Evolutionary conservation across 108 stramenopile species (phyloP).

Genomic region (Seminavis robusta): DNA sequence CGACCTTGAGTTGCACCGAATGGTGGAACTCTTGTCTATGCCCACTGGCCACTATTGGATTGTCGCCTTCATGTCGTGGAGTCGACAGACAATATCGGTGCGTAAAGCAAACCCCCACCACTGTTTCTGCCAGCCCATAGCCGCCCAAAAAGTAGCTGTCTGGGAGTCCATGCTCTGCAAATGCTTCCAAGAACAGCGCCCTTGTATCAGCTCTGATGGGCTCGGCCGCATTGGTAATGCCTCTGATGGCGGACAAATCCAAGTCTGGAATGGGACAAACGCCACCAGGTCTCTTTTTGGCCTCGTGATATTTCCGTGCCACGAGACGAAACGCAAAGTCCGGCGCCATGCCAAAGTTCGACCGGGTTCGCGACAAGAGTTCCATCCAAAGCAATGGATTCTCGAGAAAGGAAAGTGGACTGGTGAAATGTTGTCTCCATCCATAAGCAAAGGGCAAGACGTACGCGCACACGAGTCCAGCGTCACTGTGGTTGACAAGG

Average conservation of each 20-base stretch:
- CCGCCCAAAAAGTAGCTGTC: background rate
- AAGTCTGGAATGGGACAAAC: no score
- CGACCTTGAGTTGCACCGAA: background rate
- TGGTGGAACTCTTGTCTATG: no score
- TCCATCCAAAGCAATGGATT: constrained; percentile 51
- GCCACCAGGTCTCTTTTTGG: no score
- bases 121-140: no score
- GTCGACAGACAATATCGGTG: constrained; percentile 11
- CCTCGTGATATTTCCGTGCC: constrained; percentile 35
- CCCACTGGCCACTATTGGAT: background rate
- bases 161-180: constrained; percentile 22
- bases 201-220: constrained; percentile 29
- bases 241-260: constrained; percentile 40
- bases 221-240: constrained; percentile 63
- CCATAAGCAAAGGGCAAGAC: constrained; percentile 52
- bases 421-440: constrained; percentile 53
- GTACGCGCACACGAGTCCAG: no score
- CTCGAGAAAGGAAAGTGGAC: constrained; percentile 48
- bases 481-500: no score
- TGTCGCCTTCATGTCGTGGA: background rate
- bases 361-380: constrained; percentile 12
- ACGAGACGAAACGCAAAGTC: constrained; percentile 61
- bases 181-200: constrained; percentile 27
- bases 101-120: background rate
- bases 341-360: constrained; percentile 60